A percentile compares a stretch with the other conserved stretches of the same genome.
Conservation (phyloP, 306 rosid genomes). For the Malus fusca region DNA sequence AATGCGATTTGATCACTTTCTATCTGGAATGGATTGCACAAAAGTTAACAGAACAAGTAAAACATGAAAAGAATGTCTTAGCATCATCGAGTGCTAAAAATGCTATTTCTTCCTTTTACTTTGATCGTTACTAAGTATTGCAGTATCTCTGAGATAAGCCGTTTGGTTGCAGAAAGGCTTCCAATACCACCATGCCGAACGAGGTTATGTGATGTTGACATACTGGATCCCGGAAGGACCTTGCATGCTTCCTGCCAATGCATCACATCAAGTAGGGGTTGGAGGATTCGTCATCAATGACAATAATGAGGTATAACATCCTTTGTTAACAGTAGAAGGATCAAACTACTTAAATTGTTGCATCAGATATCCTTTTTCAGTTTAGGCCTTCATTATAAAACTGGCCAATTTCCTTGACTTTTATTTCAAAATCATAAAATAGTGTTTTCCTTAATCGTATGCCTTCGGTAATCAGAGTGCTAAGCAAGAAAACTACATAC, state of each 20-base stretch:
- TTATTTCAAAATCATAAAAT: background rate
- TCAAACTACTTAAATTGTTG: background rate
- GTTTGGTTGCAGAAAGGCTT: constrained; percentile 76
- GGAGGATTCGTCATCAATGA: constrained; percentile 88
- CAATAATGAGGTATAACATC: constrained; percentile 53
- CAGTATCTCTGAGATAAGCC: constrained; percentile 10
- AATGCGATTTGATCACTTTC: background rate
- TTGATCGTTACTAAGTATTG: background rate
- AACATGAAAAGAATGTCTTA: background rate
- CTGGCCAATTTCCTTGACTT: background rate
- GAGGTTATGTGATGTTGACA: constrained; percentile 86
- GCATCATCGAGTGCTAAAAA: background rate
- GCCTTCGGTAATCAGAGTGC: background rate
- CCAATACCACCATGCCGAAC: constrained; percentile 85
- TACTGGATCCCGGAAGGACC: constrained; percentile 95
- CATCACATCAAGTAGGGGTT: constrained; percentile 93
- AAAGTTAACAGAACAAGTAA: background rate
- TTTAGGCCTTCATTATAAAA: background rate
- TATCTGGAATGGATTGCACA: background rate
- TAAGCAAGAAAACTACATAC: background rate
- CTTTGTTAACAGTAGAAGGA: background rate
- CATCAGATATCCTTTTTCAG: background rate
- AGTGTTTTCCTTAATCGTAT: background rate
- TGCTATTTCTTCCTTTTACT: background rate
- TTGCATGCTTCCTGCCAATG: constrained; percentile 87